Conservation (phyloP, 495 filamentous ascomycete species). For the Lentithecium fluviatile region DNA sequence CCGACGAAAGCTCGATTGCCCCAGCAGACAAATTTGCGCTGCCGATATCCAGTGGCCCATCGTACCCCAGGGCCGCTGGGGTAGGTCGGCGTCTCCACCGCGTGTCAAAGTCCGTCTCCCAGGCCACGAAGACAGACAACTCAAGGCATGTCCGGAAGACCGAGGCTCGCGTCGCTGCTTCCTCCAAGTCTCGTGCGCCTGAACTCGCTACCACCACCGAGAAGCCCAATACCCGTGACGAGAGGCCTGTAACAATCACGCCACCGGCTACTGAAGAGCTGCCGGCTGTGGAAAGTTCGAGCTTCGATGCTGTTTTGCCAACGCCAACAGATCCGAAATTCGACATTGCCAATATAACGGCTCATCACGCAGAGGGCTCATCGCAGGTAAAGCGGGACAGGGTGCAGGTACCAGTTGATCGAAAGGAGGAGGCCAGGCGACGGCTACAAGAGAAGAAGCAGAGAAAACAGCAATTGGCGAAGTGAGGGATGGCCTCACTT, state of each 20-base stretch:
- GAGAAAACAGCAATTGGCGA: slow-evolving; percentile 5
- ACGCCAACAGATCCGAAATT: neutral
- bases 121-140: neutral
- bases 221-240: no score
- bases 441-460: slow-evolving; percentile 18
- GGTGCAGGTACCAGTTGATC: slow-evolving; percentile 13
- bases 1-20: slow-evolving; percentile 16
- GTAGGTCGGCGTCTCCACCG: neutral
- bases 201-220: no score
- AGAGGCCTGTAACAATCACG: no score
- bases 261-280: no score
- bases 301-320: no score
- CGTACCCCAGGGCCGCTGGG: neutral
- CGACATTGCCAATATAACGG: neutral
- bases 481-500: no score
- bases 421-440: slow-evolving; percentile 23
- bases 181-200: no score
- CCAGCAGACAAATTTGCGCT: slow-evolving; percentile 26
- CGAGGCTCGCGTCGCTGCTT: no score
- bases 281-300: no score
- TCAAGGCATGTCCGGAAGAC: neutral
- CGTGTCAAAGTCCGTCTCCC: neutral
- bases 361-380: neutral
- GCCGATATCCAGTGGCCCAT: slow-evolving; percentile 23
- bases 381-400: slow-evolving; percentile 1